phyloP scores from a whole-genome alignment of 2,329 filamentous ascomycete species.

The Colletotrichum acutatum region DNA sequence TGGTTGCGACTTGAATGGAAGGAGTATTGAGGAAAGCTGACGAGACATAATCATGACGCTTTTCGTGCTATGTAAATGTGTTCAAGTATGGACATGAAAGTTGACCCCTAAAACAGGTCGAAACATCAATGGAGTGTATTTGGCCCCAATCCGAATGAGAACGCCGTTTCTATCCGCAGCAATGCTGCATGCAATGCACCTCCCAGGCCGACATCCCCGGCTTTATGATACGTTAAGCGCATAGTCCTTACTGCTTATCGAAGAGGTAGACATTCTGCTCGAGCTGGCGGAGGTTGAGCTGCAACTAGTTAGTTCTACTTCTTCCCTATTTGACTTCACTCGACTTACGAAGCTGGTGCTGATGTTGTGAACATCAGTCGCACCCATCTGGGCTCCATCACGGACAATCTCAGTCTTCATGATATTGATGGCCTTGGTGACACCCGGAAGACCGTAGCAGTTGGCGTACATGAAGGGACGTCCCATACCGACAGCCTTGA shows the following conservation, averaged over 20 bases:
- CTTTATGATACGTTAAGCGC: neutral
- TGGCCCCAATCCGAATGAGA: neutral
- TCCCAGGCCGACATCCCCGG: neutral
- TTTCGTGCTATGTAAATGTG: neutral
- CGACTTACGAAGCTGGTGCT: conserved; percentile 30
- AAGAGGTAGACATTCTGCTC: conserved; percentile 30
- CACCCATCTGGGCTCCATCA: conserved; percentile 49
- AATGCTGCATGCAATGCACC: conserved; percentile 4
- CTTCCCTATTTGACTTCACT: neutral
- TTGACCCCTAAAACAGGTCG: neutral
- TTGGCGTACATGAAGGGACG: conserved; percentile 62
- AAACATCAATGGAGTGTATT: neutral
- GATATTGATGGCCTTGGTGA: conserved; percentile 57
- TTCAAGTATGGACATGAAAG: conserved; percentile 22
- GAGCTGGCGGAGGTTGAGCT: conserved; percentile 31
- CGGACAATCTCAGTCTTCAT: conserved; percentile 58
- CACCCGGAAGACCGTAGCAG: conserved; percentile 59
- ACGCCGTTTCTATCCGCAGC: neutral
- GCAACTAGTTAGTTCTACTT: neutral
- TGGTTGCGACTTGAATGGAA: too few relatives aligned
- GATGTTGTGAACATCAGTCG: conserved; percentile 42
- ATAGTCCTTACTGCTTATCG: neutral
- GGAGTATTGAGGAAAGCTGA: fast-evolving
- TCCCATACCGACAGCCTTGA: conserved; percentile 55
- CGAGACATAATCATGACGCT: neutral